A percentile compares a stretch with the other conserved stretches of the same genome.
Conservation (phyloP, 192 early-diverging fungal genomes). For the Mortierella alpina region DNA sequence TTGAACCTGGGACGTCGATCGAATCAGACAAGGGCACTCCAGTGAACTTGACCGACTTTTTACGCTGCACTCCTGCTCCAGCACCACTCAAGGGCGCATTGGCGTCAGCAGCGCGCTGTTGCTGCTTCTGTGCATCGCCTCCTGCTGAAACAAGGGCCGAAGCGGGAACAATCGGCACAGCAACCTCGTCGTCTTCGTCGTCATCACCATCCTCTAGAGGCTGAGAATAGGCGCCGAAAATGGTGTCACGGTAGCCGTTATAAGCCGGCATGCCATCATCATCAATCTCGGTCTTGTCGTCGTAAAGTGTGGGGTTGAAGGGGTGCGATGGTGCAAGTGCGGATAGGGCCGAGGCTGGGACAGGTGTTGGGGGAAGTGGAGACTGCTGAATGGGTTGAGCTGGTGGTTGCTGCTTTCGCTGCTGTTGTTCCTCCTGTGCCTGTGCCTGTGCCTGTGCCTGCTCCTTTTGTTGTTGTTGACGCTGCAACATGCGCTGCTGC, state of each 20-base stretch:
- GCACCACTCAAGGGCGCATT: not conserved
- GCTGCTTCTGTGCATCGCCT: not conserved
- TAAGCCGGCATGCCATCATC: slow-evolving; percentile 42
- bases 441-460: slow-evolving; percentile 10
- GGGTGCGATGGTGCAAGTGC: slow-evolving; percentile 9
- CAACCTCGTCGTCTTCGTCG: slow-evolving; percentile 21
- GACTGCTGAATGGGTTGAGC: slow-evolving; percentile 7
- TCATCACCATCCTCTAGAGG: slow-evolving; percentile 36
- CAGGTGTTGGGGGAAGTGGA: not conserved
- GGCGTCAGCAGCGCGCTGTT: not conserved
- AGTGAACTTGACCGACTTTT: slow-evolving; percentile 53
- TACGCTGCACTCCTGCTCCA: slow-evolving; percentile 25
- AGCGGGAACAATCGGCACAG: slow-evolving; percentile 16
- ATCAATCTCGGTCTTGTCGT: slow-evolving; percentile 51
- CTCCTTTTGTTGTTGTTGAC: slow-evolving; percentile 27
- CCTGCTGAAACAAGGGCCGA: not conserved
- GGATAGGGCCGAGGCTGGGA: not conserved
- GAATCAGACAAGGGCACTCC: slow-evolving; percentile 32
- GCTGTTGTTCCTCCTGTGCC: slow-evolving; percentile 1
- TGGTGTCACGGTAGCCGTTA: slow-evolving; percentile 53
- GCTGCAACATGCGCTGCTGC: slow-evolving; percentile 33
- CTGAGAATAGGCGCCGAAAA: slow-evolving; percentile 44
- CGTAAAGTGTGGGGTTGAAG: slow-evolving; percentile 41
- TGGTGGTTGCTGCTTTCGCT: slow-evolving; percentile 5
- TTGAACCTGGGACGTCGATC: slow-evolving; percentile 12